A percentile compares a stretch with the other conserved stretches of the same genome.
These are phyloP conservation scores for Xylaria sp. DNA, from an alignment of 2,329 filamentous ascomycete genomes.

Conservation along the genomic window DNA sequence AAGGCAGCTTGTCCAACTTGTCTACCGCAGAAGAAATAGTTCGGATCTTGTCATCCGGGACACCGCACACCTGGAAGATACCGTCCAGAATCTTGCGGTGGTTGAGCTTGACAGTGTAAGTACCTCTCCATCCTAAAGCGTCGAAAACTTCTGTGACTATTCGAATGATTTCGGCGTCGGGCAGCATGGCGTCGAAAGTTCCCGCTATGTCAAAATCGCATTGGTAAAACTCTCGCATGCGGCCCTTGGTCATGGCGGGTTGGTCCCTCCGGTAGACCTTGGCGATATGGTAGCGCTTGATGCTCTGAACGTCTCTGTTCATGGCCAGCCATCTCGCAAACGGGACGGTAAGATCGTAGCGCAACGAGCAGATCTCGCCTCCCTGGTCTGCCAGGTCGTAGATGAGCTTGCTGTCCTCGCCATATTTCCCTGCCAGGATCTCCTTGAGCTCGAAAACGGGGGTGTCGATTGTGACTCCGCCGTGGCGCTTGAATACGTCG, in stretches of 20 bases:
- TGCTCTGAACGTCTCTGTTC: conserved; percentile 67
- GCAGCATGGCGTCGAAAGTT: conserved; percentile 72
- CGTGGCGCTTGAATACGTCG: conserved; percentile 61
- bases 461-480: conserved; percentile 70
- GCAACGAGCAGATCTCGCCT: conserved; percentile 77
- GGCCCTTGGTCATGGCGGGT: conserved; percentile 74
- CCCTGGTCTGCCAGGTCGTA: conserved; percentile 85
- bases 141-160: conserved; percentile 75
- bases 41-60: conserved; percentile 72
- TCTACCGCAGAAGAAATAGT: conserved; percentile 77
- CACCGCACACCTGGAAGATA: conserved; percentile 77
- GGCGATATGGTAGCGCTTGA: conserved; percentile 78
- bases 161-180: conserved; percentile 72
- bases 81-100: conserved; percentile 80
- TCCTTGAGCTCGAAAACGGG: conserved; percentile 75
- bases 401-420: conserved; percentile 57
- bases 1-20: conserved; percentile 77
- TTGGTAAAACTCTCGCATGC: conserved; percentile 80
- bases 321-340: conserved; percentile 79
- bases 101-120: conserved; percentile 78
- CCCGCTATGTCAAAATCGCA: conserved; percentile 82
- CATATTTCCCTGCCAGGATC: conserved; percentile 66
- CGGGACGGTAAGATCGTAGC: conserved; percentile 80
- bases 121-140: conserved; percentile 66
- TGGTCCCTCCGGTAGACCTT: conserved; percentile 82